These are phyloP conservation scores for Triticum dicoccoides DNA, from an alignment of 176 grass and related monocot species.

Conservation along the genomic window DNA sequence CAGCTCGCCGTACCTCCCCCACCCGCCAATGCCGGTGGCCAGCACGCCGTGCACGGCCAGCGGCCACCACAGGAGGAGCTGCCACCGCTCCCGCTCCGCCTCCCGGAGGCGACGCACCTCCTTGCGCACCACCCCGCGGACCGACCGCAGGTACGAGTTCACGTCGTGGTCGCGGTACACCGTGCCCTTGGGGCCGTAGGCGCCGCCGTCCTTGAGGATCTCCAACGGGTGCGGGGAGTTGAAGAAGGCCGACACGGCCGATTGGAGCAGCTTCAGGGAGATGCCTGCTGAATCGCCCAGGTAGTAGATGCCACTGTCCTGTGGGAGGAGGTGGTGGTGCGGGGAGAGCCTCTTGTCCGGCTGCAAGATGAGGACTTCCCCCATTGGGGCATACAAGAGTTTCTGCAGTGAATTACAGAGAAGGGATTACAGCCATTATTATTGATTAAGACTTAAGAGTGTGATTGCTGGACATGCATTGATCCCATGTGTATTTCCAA, in stretches of 20 bases:
- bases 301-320: constrained; percentile 65
- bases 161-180: constrained; percentile 89
- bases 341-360: constrained; percentile 79
- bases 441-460: neutral
- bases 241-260: constrained; percentile 69
- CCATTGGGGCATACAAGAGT: constrained; percentile 90
- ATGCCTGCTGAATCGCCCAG: constrained; percentile 34
- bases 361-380: constrained; percentile 81
- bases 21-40: neutral
- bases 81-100: constrained; percentile 33
- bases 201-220: constrained; percentile 67
- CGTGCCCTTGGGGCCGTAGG: constrained; percentile 69
- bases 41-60: constrained; percentile 29
- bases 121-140: constrained; percentile 61
- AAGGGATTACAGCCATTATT: neutral
- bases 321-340: constrained; percentile 81
- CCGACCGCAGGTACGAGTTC: constrained; percentile 70
- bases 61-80: constrained; percentile 58
- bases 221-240: constrained; percentile 93
- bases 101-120: constrained; percentile 49
- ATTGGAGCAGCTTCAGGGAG: constrained; percentile 41
- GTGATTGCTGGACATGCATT: neutral
- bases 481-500: neutral
- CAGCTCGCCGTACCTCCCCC: constrained; percentile 4
- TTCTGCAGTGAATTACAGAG: constrained; percentile 49